Evolutionary conservation across 225 moss, liverwort and hornwort species (phyloP), one percentile per base, ranked within the genome.

Genomic region (Climacium dendroides): DNA sequence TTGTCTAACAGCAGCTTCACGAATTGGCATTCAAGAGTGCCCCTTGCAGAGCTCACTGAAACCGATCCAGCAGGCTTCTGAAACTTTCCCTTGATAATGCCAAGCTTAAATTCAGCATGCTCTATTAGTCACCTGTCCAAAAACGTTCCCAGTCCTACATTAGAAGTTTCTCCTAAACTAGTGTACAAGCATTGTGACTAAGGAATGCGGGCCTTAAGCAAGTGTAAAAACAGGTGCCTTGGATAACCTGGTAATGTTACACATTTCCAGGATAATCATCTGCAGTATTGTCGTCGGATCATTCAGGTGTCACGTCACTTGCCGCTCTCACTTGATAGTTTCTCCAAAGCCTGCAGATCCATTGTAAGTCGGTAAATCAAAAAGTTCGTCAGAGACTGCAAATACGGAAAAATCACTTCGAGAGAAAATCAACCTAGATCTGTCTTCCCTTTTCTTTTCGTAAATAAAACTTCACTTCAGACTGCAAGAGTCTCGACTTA

Each of bases 401-500:
- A 59, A 76, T 84, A 73, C 15, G 15, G 61, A 55, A 15, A 85
- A 63, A 61, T 41, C 37, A 24, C 29, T 41, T 10, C 13, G 5
- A 78, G 13, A 50, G 47, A 80, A n/a, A 82, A 58, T 53, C 78
- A 82, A 53, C 32, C 29, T 35, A 57, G 43, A 43, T 43, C 47
- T 72, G 43, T 52, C 53, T 64, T 85, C 48, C 54, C 14, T 78
- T 50, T 15, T 30, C 5, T 41, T 17, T 58, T 28, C 24, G 26
- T 55, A 41, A 30, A 29, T 22, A 77, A 10, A 61, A 5, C 5
- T 30, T 30, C 20, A 48, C 20, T 62, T 74, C 29, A 16, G 22
- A 62, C 29, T 55, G 37, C 48, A 86, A 37, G 60, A 50, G 54
- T n/a, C 75, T 83, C 55, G 48, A 91, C 95, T 95, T 93, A 98